phyloP scores from a whole-genome alignment of 768 basidiomycete species.

The Infundibulicybe gibba region DNA sequence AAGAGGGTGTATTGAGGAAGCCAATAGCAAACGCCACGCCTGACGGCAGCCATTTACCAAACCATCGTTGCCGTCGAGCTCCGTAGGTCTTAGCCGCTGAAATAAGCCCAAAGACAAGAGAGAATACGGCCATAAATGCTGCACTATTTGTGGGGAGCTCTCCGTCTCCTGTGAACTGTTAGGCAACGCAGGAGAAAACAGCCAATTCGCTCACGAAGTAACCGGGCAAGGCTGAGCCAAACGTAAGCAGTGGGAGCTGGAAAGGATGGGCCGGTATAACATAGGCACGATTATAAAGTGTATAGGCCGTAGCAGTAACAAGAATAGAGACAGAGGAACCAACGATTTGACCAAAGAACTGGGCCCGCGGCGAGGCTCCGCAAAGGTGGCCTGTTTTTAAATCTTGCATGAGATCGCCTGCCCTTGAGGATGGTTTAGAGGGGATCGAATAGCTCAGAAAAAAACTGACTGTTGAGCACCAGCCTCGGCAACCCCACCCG shows the following conservation, averaged over 20 bases:
- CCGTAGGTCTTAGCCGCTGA: conserved; percentile 67
- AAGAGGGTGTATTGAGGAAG: conserved; percentile 93
- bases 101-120: conserved; percentile 61
- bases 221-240: conserved; percentile 77
- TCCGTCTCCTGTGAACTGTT: conserved; percentile 59
- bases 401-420: conserved; percentile 98
- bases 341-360: conserved; percentile 92
- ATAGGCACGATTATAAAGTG: conserved; percentile 84
- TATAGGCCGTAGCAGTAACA: conserved; percentile 85
- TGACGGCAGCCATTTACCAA: conserved; percentile 82
- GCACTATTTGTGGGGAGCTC: conserved; percentile 73
- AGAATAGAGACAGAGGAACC: conserved; percentile 87
- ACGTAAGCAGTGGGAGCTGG: conserved; percentile 95
- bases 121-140: conserved; percentile 79
- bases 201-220: conserved; percentile 54
- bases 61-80: conserved; percentile 40
- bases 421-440: conserved; percentile 38
- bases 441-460: conserved; percentile 3
- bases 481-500: conserved; percentile 94
- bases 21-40: conserved; percentile 95
- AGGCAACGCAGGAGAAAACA: not conserved
- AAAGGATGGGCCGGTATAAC: conserved; percentile 92
- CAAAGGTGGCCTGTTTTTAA: conserved; percentile 95
- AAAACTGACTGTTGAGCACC: conserved; percentile 81
- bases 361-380: conserved; percentile 86